A percentile compares a stretch with the other conserved stretches of the same genome.
Conservation (phyloP, 306 rosid species). For the Cicer yamashitae region DNA sequence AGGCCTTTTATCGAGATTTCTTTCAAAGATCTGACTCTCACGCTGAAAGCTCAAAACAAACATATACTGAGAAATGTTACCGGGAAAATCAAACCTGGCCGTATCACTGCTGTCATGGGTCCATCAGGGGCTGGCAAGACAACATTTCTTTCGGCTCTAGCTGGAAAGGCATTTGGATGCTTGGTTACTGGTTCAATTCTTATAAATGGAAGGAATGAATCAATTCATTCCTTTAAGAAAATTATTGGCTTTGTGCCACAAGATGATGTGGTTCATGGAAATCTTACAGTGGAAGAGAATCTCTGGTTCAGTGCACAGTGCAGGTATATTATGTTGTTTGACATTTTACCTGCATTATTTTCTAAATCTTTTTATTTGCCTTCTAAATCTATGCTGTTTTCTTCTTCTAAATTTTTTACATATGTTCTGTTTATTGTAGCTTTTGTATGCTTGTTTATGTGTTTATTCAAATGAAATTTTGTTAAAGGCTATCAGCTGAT, state of each 20-base stretch:
- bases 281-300: constrained; percentile 96
- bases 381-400: constrained; percentile 13
- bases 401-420: constrained; percentile 28
- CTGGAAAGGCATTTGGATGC: constrained; percentile 92
- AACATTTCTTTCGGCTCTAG: constrained; percentile 87
- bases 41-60: constrained; percentile 80
- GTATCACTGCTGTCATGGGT: constrained; percentile 95
- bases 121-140: constrained; percentile 99
- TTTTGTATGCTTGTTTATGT: constrained; percentile 20
- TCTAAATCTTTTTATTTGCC: constrained; percentile 13
- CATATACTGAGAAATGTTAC: constrained; percentile 82
- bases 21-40: constrained; percentile 82
- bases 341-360: constrained; percentile 38
- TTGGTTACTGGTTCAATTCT: constrained; percentile 72
- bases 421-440: constrained; percentile 26
- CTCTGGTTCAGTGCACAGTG: constrained; percentile 98
- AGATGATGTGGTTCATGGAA: constrained; percentile 97
- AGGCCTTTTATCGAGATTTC: constrained; percentile 89
- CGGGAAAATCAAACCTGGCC: constrained; percentile 90
- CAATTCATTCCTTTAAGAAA: constrained; percentile 84
- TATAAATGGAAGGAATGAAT: constrained; percentile 78
- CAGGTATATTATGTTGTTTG: constrained; percentile 63
- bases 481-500: constrained; percentile 69
- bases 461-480: constrained; percentile 35
- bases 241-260: constrained; percentile 98